Conservation (phyloP, 2,329 filamentous ascomycete genomes). For the Helminthosporium solani region DNA sequence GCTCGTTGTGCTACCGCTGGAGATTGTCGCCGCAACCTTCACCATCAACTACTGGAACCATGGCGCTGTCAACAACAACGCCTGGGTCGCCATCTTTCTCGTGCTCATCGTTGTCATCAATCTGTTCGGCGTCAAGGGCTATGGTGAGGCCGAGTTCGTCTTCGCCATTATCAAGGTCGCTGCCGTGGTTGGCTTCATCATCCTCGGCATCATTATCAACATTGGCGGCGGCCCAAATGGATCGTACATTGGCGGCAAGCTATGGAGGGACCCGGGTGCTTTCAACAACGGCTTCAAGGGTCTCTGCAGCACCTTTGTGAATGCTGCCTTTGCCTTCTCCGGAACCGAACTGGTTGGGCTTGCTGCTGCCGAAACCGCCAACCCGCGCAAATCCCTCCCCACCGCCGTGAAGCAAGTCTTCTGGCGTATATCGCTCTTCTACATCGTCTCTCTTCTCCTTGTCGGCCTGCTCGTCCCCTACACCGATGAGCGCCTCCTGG, state of each 20-base stretch:
- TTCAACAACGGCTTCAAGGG: constrained; percentile 83
- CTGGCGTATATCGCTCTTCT: constrained; percentile 84
- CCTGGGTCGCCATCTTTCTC: constrained; percentile 83
- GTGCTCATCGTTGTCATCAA: constrained; percentile 77
- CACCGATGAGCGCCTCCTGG: constrained; percentile 63
- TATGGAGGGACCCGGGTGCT: constrained; percentile 79
- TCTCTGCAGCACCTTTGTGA: constrained; percentile 76
- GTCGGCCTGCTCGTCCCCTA: constrained; percentile 82
- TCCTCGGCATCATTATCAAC: constrained; percentile 83
- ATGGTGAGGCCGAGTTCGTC: constrained; percentile 86
- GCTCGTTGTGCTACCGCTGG: constrained; percentile 78
- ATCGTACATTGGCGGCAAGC: constrained; percentile 74
- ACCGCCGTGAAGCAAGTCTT: constrained; percentile 94
- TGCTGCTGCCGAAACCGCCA: constrained; percentile 75
- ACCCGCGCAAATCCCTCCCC: constrained; percentile 80
- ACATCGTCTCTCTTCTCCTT: constrained; percentile 77
- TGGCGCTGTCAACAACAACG: constrained; percentile 49
- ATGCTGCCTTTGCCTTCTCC: constrained; percentile 72
- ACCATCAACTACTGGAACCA: constrained; percentile 80
- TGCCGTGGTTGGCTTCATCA: constrained; percentile 84
- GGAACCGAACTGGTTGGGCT: constrained; percentile 77
- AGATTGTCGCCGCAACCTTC: constrained; percentile 83
- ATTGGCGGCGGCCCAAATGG: constrained; percentile 66
- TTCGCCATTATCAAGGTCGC: constrained; percentile 84
- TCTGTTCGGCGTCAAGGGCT: constrained; percentile 66